Evolutionary conservation across 306 rosid genomes (phyloP).

Genomic region (Quercus rubra): DNA sequence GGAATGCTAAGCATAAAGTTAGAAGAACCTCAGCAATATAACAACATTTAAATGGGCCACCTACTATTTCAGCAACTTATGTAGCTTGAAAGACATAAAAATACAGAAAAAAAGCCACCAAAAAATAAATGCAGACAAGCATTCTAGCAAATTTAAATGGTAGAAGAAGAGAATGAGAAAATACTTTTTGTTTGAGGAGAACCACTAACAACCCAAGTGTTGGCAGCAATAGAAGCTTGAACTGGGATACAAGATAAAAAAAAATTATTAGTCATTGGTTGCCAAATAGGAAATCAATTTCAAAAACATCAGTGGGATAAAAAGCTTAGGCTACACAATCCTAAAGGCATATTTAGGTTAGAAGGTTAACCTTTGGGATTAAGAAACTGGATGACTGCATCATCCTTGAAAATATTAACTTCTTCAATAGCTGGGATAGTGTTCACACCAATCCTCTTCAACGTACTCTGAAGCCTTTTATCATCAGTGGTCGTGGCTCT

Average conservation of each 20-base stretch:
- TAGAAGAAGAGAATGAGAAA: neutral
- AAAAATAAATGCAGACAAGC: neutral
- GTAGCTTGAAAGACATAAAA: neutral
- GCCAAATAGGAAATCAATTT: neutral
- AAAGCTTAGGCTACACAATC: neutral
- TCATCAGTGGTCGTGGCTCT: conserved; percentile 1
- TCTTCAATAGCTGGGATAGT: conserved; percentile 1
- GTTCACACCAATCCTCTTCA: conserved; percentile 9
- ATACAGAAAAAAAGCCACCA: neutral
- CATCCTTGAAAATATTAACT: conserved; percentile 11
- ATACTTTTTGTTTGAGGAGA: conserved; percentile 94
- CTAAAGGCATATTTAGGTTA: neutral
- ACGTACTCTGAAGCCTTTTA: conserved; percentile 7
- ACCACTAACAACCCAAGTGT: conserved; percentile 99
- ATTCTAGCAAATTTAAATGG: neutral
- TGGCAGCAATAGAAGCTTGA: conserved; percentile 98
- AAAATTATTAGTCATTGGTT: neutral
- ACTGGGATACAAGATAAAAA: conserved; percentile 46
- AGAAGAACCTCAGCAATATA: neutral
- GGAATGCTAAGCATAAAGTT: neutral
- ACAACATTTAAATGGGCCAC: neutral
- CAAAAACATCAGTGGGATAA: neutral
- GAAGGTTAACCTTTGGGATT: conserved; percentile 4
- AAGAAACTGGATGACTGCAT: conserved; percentile 6
- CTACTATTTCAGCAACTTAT: neutral